Evolutionary conservation across 345 rosid genomes (phyloP), one percentile per base, ranked within the genome.

Genomic region (Cardamine resedifolia): DNA sequence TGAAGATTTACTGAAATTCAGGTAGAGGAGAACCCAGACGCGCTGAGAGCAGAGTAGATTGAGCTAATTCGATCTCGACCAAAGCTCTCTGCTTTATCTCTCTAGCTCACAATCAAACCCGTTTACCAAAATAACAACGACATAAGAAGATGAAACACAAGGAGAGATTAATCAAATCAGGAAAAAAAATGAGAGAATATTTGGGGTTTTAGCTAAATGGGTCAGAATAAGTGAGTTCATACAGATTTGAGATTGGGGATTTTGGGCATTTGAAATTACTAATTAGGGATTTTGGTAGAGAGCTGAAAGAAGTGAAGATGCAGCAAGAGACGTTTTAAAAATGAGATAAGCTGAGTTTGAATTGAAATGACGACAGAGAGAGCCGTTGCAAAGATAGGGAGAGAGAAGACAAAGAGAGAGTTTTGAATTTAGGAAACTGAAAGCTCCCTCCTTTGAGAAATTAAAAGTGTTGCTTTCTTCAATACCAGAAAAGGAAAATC

Each of bases 301-400:
- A 51, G 73, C 69, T 60, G 26, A 51, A 14, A 61, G 74, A 52
- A 70, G 58, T 34, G 43, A 9, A 24, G 59, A 62, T 43, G 70
- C 27, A 53, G 79, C 26, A 33, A 55, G 51, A 62, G 74, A 62
- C 65, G 70, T 62, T 69, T 69, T 12, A 5, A 36, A 9, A 24
- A 38, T 21, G 36, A 58, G 69, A 52, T 3, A 43, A 60, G 5
- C 10, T 0, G 50, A 69, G 44, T 69, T 76, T 76, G 71, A 76
- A 76, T 62, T 76, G 71, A 76, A 69, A 61, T 76, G 59, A 55
- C 65, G 66, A 75, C 49, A 75, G 52, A 69, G 75, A 69, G 70
- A 76, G 79, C 79, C 79, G 79, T 76, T 76, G 70, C 70, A 45
- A 53, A 75, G 23, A 7, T 23, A 75, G 74, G 68, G 58, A 61